Evolutionary conservation across 768 basidiomycete genomes (phyloP), one percentile per base, ranked within the genome.

Genomic region (Trametes cubensis): DNA sequence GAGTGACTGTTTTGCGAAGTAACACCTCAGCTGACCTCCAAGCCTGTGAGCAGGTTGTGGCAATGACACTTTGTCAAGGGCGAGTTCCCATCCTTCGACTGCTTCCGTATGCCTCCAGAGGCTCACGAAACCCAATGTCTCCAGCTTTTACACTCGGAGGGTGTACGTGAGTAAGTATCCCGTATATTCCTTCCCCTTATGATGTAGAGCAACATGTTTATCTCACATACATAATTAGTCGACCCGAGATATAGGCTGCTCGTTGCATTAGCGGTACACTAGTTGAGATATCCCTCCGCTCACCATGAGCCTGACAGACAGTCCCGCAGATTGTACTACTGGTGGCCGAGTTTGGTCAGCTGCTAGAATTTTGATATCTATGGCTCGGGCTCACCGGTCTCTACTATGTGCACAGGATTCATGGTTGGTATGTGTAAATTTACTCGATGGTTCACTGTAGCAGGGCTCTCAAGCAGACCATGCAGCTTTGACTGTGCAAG

Each of bases 51-150:
- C 20, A 45, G 44, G 44, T 45, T 4, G 44, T 45, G 18, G 52
- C 52, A 20, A 53, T 53, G 52, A 39, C 6, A 6, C 14, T 53
- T 3, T 53, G 52, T 21, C 52, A 53, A 41, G 18, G 52, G 52
- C 40, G 13, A 10, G 20, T 18, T 45, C 8, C 28, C 28, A 30
- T 30, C 28, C n/a, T 45, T 18, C 17, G n/a, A n/a, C 10, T n/a
- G n/a, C n/a, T n/a, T n/a, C n/a, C n/a, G n/a, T n/a, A n/a, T n/a
- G n/a, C n/a, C n/a, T n/a, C n/a, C n/a, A n/a, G n/a, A n/a, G n/a
- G n/a, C n/a, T n/a, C n/a, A n/a, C n/a, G 8, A 18, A 10, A 20
- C 44, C 21, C 44, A n/a, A 7, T n/a, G 10, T 45, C 20, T n/a
- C 21, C 23, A 53, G 52, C 3, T 53, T 53, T 21, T 53, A 53